Conservation (phyloP, 352 stramenopile genomes). For the Phytophthora sansomeana region DNA sequence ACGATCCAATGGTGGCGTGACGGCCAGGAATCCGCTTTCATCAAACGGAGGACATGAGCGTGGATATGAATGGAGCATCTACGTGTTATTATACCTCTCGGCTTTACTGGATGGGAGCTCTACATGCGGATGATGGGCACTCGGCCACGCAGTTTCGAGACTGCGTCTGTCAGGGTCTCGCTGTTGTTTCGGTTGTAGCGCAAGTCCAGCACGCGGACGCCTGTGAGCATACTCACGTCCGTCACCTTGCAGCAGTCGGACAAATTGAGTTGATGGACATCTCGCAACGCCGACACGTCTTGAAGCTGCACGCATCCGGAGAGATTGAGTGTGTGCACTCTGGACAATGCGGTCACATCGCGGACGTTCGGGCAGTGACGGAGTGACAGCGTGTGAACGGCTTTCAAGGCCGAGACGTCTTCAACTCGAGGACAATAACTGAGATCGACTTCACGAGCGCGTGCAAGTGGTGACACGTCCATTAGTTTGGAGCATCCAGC, state of each 20-base stretch:
- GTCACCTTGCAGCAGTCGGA: constrained; percentile 62
- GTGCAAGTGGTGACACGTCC: constrained; percentile 58
- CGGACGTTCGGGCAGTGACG: constrained; percentile 59
- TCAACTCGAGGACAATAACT: constrained; percentile 69
- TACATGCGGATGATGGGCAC: constrained; percentile 43
- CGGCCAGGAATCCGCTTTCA: neutral
- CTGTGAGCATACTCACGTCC: constrained; percentile 61
- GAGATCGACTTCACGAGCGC: constrained; percentile 63
- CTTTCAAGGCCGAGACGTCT: constrained; percentile 53
- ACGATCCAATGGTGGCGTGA: too few relatives aligned
- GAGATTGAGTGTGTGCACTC: constrained; percentile 64
- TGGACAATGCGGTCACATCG: constrained; percentile 57
- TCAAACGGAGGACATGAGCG: constrained; percentile 12
- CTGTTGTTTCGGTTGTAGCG: constrained; percentile 59
- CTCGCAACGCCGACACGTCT: constrained; percentile 52
- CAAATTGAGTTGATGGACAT: constrained; percentile 68
- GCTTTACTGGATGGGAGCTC: constrained; percentile 16
- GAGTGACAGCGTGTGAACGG: constrained; percentile 68
- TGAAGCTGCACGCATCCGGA: constrained; percentile 57
- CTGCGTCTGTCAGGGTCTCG: constrained; percentile 20
- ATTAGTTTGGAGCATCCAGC: constrained; percentile 55
- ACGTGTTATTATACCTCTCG: constrained; percentile 5
- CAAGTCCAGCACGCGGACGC: constrained; percentile 66
- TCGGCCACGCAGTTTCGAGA: constrained; percentile 37
- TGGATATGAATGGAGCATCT: constrained; percentile 16